Base-by-base conservation (phyloP, 306 rosid genomes). In the Ammopiptanthus mongolicus region DNA sequence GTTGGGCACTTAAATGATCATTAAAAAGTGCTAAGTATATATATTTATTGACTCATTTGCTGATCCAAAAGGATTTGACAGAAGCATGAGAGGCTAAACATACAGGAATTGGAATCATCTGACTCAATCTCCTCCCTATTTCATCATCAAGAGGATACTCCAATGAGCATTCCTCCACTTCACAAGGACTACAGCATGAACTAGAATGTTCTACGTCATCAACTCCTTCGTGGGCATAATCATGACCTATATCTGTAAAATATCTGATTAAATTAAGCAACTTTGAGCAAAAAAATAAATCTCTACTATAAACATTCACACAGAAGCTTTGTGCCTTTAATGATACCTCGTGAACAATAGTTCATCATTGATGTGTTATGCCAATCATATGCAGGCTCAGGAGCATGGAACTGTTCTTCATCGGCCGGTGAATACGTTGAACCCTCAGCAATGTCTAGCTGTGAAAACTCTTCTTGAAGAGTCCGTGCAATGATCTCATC, bases 401-500 rank as follows among this genome's bases (percentile, higher is more conserved):
- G 71, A 12, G 77, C 74, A 77, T 77, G 90, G 67, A 74, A 76
- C 25, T 67, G 85, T 11, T 83, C 86, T 62, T 84, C 89, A 69
- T 85, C 79, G 68, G 78, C 80, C 63, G 76, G 80, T 10, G 85
- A 72, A 75, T 76, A 75, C 61, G 78, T 65, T 31, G 95, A 83
- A 74, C 70, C 6, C 56, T 93, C 97, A 13, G 74, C 74, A 37
- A 89, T 56, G 3, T 84, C 82, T 57, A 91, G 83, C 50, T 51
- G 87, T 8, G 89, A 79, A 83, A 85, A 91, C 75, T 91, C 91
- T 78, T 93, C 93, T 82, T 91, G 98, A 60, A 93, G 96, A 23
- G 89, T 77, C 25, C 75, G 80, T 5, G 97, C 96, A 84, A 93
- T 89, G 68, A 85, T 78, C 84, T 88, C 98, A 51, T 93, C 98